Base-by-base conservation (phyloP, 1,284 basidiomycete species). In the Fistulina hepatica region DNA sequence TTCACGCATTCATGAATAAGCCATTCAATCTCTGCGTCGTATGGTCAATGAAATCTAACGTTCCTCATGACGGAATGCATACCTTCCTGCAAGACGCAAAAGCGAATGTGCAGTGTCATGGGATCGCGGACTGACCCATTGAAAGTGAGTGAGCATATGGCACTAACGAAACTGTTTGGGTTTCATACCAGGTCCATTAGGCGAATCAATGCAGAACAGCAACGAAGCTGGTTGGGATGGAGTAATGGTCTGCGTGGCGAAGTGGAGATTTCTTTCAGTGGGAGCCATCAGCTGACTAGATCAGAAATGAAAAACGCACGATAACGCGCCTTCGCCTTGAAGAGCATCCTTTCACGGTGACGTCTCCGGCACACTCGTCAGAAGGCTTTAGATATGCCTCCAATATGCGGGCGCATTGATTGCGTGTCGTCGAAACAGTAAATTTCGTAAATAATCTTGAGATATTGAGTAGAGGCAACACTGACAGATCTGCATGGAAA, bases 21-120 rank as follows among this genome's bases (percentile, higher is more conserved):
- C 9, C 9, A 13, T 31, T 31, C 15, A 3, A 31, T 19, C 28
- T 31, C 28, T 31, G 28, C 19, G 11, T 34, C 21, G 36, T 38
- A 12, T 27, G 16, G 21, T 24, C 8, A 7, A 34, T 37, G 9
- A 23, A 17, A 24, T 6, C n/a, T 30, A 30, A 6, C 6, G n/a
- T 13, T 13, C n/a, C 6, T n/a, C 6, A 6, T 13, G 6, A n/a
- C 6, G 27, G 6, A 6, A 20, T 33, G 33, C 37, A 33, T 41
- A 85, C 84, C 84, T 69, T 88, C 81, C 12, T 73, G 72, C 22
- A 88, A 58, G 57, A 78, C 73, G 19, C 81, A 71, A 55, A 85
- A 90, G 35, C 61, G 66, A 37, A 90, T 73, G 16, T 65, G 58
- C 20, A 90, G 59, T 21, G 60, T 62, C 16, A 86, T 56, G 0